Conservation (phyloP, 805 yeast genomes). For the Ogataea pini region DNA sequence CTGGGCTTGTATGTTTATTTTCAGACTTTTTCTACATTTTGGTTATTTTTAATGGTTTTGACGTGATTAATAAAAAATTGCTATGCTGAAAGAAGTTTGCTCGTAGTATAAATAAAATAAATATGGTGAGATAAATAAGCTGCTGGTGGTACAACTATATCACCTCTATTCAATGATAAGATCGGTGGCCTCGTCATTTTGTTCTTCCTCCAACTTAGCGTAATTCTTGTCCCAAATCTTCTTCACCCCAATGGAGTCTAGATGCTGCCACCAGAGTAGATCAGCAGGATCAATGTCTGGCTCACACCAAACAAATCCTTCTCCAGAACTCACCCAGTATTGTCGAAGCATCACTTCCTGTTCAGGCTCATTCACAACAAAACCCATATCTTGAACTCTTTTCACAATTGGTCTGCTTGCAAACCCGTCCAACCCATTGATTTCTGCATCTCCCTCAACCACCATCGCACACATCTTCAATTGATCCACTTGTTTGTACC, state of each 20-base stretch:
- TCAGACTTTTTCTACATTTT: constrained; percentile 8
- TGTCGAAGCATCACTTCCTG: constrained; percentile 73
- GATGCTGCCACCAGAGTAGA: constrained; percentile 38
- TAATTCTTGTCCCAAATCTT: constrained; percentile 34
- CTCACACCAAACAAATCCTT: constrained; percentile 85
- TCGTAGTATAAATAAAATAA: constrained; percentile 4
- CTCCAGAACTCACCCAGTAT: constrained; percentile 86
- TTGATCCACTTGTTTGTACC: constrained; percentile 69
- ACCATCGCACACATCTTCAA: constrained; percentile 64
- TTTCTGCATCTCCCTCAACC: constrained; percentile 62
- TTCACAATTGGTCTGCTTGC: constrained; percentile 35
- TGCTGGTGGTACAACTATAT: too few relatives aligned
- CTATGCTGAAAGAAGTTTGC: background rate
- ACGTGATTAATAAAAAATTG: constrained; percentile 15
- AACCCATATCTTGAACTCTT: constrained; percentile 38
- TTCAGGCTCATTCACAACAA: constrained; percentile 51
- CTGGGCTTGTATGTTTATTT: constrained; percentile 19
- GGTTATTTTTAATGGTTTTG: constrained; percentile 18
- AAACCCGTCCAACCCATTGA: constrained; percentile 47
- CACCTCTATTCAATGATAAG: background rate
- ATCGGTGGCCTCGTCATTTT: constrained; percentile 14
- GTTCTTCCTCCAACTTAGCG: constrained; percentile 22
- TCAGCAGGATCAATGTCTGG: constrained; percentile 92
- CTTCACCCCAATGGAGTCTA: constrained; percentile 32
- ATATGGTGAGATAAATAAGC: background rate